A percentile compares a stretch with the other conserved stretches of the same genome.
phyloP scores from a whole-genome alignment of 768 basidiomycete genomes.

The Leccinum uliginosum region DNA sequence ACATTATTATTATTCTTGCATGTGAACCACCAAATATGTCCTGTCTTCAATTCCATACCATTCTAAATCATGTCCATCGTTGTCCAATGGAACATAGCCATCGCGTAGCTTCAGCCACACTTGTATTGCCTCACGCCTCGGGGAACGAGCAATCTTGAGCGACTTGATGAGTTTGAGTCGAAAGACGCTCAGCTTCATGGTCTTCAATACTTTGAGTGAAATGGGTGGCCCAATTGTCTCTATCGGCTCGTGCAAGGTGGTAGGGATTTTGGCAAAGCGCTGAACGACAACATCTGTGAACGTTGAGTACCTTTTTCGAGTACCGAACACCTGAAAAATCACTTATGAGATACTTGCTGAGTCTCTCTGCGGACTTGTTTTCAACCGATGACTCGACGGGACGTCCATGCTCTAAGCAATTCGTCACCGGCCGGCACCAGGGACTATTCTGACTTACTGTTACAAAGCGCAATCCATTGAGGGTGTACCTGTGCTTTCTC shows the following conservation, averaged over 20 bases:
- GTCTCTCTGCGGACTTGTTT: slow-evolving; percentile 41
- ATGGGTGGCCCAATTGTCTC: slow-evolving; percentile 19
- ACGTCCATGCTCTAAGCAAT: slow-evolving; percentile 51
- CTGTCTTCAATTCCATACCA: slow-evolving; percentile 72
- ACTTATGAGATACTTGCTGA: slow-evolving; percentile 63
- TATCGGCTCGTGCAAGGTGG: slow-evolving; percentile 17
- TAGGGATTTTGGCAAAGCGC: slow-evolving; percentile 16
- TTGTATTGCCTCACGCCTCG: slow-evolving; percentile 31
- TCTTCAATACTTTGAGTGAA: slow-evolving; percentile 55
- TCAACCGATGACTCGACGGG: slow-evolving; percentile 36
- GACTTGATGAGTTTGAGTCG: slow-evolving; percentile 60
- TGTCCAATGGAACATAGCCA: slow-evolving; percentile 44
- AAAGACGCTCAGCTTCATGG: slow-evolving; percentile 63
- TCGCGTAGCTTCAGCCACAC: slow-evolving; percentile 59
- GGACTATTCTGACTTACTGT: slow-evolving; percentile 39
- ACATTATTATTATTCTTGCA: slow-evolving; percentile 12
- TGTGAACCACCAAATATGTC: slow-evolving; percentile 32
- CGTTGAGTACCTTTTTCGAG: slow-evolving; percentile 4
- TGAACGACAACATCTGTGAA: slow-evolving; percentile 31
- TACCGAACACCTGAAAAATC: slow-evolving; percentile 12
- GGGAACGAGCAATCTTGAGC: slow-evolving; percentile 27
- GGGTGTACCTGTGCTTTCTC: slow-evolving; percentile 51
- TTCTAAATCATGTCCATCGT: slow-evolving; percentile 52
- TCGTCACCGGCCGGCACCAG: neutral
- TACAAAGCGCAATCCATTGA: slow-evolving; percentile 59